Evolutionary conservation across 352 stramenopile species (phyloP).

Genomic region (Phytophthora hibernalis): DNA sequence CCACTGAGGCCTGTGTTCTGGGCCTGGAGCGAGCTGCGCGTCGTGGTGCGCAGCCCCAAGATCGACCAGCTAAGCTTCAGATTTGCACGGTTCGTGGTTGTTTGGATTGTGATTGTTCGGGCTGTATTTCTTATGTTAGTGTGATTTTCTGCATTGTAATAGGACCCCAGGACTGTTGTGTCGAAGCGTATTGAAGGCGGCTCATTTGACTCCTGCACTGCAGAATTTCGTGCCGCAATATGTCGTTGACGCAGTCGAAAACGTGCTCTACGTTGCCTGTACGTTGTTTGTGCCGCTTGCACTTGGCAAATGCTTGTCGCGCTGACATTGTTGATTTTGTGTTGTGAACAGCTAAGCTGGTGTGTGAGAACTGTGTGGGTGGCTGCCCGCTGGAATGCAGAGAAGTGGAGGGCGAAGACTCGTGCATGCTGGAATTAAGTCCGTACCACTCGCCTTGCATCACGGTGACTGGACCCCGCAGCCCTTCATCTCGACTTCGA

Average conservation of each 20-base stretch:
- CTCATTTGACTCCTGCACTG: constrained; percentile 50
- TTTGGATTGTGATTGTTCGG: neutral
- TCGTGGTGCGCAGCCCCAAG: constrained; percentile 58
- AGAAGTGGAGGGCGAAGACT: constrained; percentile 29
- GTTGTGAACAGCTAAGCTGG: constrained; percentile 48
- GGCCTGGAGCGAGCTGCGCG: constrained; percentile 81
- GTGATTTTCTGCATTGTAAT: constrained; percentile 1
- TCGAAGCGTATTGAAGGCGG: constrained; percentile 54
- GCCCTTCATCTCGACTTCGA: constrained; percentile 59
- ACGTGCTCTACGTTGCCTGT: constrained; percentile 56
- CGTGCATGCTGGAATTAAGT: constrained; percentile 71
- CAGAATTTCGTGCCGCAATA: constrained; percentile 45
- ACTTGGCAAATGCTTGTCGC: neutral
- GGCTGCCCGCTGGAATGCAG: constrained; percentile 68
- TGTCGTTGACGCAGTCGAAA: constrained; percentile 51
- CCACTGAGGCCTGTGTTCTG: constrained; percentile 76
- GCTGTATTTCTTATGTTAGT: constrained; percentile 12
- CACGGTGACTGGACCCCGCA: constrained; percentile 63
- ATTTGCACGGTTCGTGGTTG: constrained; percentile 48
- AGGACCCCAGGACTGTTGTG: constrained; percentile 68
- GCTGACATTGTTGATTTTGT: constrained; percentile 7
- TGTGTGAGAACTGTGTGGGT: constrained; percentile 79
- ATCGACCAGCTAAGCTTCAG: constrained; percentile 62
- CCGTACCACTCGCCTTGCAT: constrained; percentile 85
- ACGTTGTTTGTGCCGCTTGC: constrained; percentile 21